phyloP scores from a whole-genome alignment of 2,329 filamentous ascomycete genomes.

The Venturiaceae sp. region DNA sequence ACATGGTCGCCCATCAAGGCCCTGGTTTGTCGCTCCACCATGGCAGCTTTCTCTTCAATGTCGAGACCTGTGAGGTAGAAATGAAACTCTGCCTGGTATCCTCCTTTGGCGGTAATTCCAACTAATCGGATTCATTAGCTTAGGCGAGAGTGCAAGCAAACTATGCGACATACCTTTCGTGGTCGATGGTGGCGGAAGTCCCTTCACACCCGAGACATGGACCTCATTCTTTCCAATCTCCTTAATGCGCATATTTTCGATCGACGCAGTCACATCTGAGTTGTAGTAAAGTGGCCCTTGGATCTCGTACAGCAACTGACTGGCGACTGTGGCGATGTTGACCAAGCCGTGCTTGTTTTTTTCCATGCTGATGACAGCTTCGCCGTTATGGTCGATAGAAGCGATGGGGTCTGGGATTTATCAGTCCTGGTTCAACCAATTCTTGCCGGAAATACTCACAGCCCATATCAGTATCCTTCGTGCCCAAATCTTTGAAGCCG shows the following conservation, averaged over 20 bases:
- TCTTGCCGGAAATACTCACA: too few species aligned
- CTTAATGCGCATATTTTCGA: conserved; percentile 15
- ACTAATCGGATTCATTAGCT: too few species aligned
- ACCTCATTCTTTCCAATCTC: conserved; percentile 6
- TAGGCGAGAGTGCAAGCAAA: too few species aligned
- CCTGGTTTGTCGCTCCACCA: conserved; percentile 19
- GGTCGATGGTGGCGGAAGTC: conserved; percentile 1
- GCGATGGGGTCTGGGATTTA: conserved; percentile 35
- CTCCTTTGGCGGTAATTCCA: conserved; percentile 16
- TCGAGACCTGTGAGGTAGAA: conserved; percentile 17
- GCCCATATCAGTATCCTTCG: too few species aligned
- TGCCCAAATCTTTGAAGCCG: conserved; percentile 29
- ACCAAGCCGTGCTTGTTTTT: conserved; percentile 24
- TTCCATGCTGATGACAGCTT: conserved; percentile 35
- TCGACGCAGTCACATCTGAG: conserved; percentile 20
- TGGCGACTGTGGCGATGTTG: conserved; percentile 7
- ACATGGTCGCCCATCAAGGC: conserved; percentile 10
- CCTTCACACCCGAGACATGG: neutral
- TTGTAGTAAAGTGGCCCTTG: conserved; percentile 26
- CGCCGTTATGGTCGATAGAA: conserved; percentile 30
- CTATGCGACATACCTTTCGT: too few species aligned
- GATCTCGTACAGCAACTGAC: conserved; percentile 29
- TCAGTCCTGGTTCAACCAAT: too few species aligned
- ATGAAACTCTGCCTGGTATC: conserved; percentile 10
- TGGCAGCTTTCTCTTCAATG: conserved; percentile 22